phyloP scores from a whole-genome alignment of 768 basidiomycete species.

The Phaffia australis region DNA sequence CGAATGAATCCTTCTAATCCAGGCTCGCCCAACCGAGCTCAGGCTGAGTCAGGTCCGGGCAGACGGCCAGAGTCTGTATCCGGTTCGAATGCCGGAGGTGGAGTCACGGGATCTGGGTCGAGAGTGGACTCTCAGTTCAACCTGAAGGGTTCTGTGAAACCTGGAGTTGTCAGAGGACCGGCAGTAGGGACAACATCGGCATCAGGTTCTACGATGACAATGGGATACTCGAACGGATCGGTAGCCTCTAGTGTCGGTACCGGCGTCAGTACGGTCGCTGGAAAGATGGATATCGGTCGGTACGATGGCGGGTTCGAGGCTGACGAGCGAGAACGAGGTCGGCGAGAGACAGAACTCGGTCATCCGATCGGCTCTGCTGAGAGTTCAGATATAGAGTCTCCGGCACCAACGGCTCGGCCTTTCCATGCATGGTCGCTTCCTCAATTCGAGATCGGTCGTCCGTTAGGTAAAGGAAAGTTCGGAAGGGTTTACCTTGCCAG shows the following conservation, averaged over 20 bases:
- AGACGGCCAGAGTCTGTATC: too few relatives aligned
- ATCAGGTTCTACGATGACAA: conserved; percentile 7
- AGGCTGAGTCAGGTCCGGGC: too few relatives aligned
- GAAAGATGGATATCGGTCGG: conserved; percentile 46
- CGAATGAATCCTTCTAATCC: too few relatives aligned
- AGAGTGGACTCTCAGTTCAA: too few relatives aligned
- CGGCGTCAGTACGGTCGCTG: background rate
- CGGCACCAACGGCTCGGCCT: background rate
- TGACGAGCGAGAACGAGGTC: conserved; percentile 51
- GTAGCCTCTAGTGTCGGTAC: conserved; percentile 20
- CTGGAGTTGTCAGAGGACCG: too few relatives aligned
- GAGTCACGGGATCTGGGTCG: too few relatives aligned
- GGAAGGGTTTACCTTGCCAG: conserved; percentile 98
- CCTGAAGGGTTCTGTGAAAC: too few relatives aligned
- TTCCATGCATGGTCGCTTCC: conserved; percentile 62
- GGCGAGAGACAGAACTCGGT: conserved; percentile 31
- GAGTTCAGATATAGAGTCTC: background rate
- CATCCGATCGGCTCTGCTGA: background rate
- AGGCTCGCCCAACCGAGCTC: too few relatives aligned
- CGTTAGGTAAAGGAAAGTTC: conserved; percentile 97
- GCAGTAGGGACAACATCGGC: background rate
- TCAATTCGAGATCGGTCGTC: conserved; percentile 86
- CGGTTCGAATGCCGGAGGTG: too few relatives aligned
- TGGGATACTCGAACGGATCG: conserved; percentile 12
- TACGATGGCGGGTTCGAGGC: conserved; percentile 97